phyloP scores from a whole-genome alignment of 768 basidiomycete genomes.

The Phlebiopsis flavidoalba region DNA sequence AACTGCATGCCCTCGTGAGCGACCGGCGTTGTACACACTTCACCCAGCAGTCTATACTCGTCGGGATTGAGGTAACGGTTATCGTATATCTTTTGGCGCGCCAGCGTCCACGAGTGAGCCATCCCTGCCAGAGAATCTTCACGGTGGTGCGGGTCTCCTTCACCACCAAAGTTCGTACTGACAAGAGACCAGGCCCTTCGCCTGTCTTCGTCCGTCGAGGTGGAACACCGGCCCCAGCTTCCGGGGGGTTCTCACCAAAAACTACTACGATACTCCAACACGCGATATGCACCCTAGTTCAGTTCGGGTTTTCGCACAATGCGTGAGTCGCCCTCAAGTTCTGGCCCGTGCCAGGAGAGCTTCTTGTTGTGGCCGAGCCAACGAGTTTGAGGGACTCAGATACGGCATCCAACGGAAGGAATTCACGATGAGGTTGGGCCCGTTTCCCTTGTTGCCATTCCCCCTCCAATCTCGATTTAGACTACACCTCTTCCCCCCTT shows the following conservation, averaged over 20 bases:
- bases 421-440: no score
- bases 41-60: conserved; percentile 90
- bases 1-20: no score
- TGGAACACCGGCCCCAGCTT: conserved; percentile 48
- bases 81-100: conserved; percentile 63
- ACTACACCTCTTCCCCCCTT: no score
- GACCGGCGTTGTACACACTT: conserved; percentile 19
- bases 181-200: conserved; percentile 40
- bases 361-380: no score
- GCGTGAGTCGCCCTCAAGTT: conserved; percentile 58
- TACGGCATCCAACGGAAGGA: no score
- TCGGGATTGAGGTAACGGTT: conserved; percentile 83
- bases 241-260: conserved; percentile 47
- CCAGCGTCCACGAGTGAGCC: conserved; percentile 55
- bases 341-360: conserved; percentile 72
- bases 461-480: no score
- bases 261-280: conserved; percentile 69
- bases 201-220: conserved; percentile 54
- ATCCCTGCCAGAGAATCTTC: conserved; percentile 84
- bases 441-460: no score
- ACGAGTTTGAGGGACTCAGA: no score
- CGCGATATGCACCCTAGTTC: conserved; percentile 65
- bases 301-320: conserved; percentile 55
- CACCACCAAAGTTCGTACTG: conserved; percentile 57
- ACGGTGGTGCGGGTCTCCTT: conserved; percentile 66